Evolutionary conservation across 2,329 filamentous ascomycete species (phyloP).

Genomic region (Paramyrothecium sp.): DNA sequence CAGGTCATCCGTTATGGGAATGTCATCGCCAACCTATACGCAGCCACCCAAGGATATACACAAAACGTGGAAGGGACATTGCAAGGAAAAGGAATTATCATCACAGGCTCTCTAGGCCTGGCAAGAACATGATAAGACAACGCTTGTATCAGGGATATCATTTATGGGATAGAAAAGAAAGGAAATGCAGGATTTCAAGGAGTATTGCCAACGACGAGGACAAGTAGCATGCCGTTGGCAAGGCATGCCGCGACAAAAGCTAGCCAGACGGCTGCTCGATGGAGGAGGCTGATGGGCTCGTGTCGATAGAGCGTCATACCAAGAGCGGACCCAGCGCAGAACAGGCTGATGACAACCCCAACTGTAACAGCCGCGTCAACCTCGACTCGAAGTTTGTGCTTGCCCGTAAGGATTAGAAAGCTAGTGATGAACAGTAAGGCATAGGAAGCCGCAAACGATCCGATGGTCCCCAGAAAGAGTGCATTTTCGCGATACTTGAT

Average conservation of each 20-base stretch:
- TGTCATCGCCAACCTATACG: neutral
- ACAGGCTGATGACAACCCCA: slow-evolving; percentile 65
- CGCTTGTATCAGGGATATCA: neutral
- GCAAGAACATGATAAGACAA: neutral
- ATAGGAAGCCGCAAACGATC: slow-evolving; percentile 57
- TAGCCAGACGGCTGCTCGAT: slow-evolving; percentile 38
- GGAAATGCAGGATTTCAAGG: slow-evolving; percentile 19
- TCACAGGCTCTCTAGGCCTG: neutral
- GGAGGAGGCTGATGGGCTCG: slow-evolving; percentile 39
- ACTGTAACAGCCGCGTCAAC: slow-evolving; percentile 72
- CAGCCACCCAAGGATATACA: neutral
- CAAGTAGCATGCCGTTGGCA: slow-evolving; percentile 42
- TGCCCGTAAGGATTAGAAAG: slow-evolving; percentile 66
- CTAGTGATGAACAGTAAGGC: slow-evolving; percentile 63
- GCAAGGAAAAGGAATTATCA: neutral
- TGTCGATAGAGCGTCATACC: slow-evolving; percentile 55
- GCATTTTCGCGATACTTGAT: slow-evolving; percentile 51
- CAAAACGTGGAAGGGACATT: neutral
- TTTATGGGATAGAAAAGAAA: slow-evolving; percentile 1
- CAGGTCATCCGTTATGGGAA: neutral
- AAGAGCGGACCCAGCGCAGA: slow-evolving; percentile 61
- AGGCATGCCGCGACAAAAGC: slow-evolving; percentile 35
- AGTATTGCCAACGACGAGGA: slow-evolving; percentile 38
- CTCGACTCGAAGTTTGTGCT: slow-evolving; percentile 65
- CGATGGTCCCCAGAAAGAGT: slow-evolving; percentile 52